Conservation (phyloP, 2,329 filamentous ascomycete genomes). For the Colletotrichum sp. region DNA sequence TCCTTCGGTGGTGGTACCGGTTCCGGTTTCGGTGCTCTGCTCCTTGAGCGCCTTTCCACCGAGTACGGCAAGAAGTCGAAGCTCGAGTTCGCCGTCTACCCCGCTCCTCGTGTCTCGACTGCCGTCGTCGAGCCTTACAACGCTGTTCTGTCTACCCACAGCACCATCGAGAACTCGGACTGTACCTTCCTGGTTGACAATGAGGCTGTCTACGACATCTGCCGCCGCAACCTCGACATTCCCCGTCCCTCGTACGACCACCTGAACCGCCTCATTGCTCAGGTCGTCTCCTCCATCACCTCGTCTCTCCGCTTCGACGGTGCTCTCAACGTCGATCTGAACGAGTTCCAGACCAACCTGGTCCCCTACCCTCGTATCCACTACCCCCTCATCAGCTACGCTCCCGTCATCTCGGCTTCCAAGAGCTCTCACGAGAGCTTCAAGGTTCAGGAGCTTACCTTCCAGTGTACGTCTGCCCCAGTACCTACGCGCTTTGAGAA, state of each 20-base stretch:
- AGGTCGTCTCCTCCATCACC: slow-evolving; percentile 78
- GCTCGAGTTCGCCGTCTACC: slow-evolving; percentile 77
- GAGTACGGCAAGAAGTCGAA: slow-evolving; percentile 81
- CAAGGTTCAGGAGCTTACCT: slow-evolving; percentile 79
- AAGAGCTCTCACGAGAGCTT: slow-evolving; percentile 88
- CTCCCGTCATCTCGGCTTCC: slow-evolving; percentile 72
- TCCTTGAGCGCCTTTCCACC: slow-evolving; percentile 74
- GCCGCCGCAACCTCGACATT: slow-evolving; percentile 74
- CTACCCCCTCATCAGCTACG: slow-evolving; percentile 77
- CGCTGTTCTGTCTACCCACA: slow-evolving; percentile 75
- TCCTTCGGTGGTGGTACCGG: slow-evolving; percentile 77
- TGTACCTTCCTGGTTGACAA: slow-evolving; percentile 81
- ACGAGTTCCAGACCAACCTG: slow-evolving; percentile 81
- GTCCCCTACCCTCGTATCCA: slow-evolving; percentile 77
- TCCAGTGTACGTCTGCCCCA: slow-evolving; percentile 67
- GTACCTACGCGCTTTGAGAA: neutral
- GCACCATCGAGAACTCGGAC: slow-evolving; percentile 79
- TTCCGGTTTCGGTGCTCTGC: slow-evolving; percentile 74
- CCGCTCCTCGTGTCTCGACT: slow-evolving; percentile 72
- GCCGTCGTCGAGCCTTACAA: slow-evolving; percentile 79
- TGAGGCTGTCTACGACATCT: slow-evolving; percentile 78
- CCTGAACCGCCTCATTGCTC: slow-evolving; percentile 75
- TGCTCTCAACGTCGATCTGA: slow-evolving; percentile 75
- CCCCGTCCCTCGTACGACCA: slow-evolving; percentile 73
- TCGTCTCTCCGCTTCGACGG: slow-evolving; percentile 76